These are phyloP conservation scores for Aschersonia sp. DNA, from an alignment of 2,329 filamentous ascomycete species.

Conservation along the genomic window DNA sequence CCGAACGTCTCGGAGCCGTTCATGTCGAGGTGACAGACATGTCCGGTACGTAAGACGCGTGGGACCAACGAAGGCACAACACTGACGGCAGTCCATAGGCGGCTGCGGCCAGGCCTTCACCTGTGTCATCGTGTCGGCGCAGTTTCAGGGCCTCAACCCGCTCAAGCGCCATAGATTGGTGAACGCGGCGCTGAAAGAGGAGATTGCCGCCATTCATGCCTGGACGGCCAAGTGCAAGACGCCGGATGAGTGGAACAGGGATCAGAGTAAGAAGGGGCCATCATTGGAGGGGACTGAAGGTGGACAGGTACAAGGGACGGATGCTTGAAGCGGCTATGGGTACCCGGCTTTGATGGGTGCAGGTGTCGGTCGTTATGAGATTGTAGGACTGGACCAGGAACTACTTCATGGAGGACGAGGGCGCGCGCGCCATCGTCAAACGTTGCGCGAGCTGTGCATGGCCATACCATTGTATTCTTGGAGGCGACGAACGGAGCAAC, in stretches of 20 bases:
- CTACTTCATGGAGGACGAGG: background rate
- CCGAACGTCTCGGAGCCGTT: slow-evolving; percentile 53
- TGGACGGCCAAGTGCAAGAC: slow-evolving; percentile 94
- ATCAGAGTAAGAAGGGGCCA: slow-evolving; percentile 26
- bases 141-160: slow-evolving; percentile 58
- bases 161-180: slow-evolving; percentile 79
- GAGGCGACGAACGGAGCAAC: too few relatives aligned
- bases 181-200: slow-evolving; percentile 67
- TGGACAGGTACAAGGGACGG: slow-evolving; percentile 24
- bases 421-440: background rate
- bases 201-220: slow-evolving; percentile 84
- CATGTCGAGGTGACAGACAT: slow-evolving; percentile 85
- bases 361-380: too few relatives aligned
- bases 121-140: slow-evolving; percentile 45
- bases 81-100: slow-evolving; percentile 19
- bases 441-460: too few relatives aligned
- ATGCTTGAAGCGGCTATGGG: background rate
- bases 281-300: slow-evolving; percentile 28
- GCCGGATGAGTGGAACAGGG: slow-evolving; percentile 72
- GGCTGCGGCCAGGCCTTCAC: slow-evolving; percentile 50
- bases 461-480: too few relatives aligned
- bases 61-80: background rate
- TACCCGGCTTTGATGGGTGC: too few relatives aligned
- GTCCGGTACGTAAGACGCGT: slow-evolving; percentile 49
- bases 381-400: too few relatives aligned